A percentile compares a stretch with the other conserved stretches of the same genome.
Evolutionary conservation across 106 monocot species (phyloP).

Genomic region (Posidonia australis): DNA sequence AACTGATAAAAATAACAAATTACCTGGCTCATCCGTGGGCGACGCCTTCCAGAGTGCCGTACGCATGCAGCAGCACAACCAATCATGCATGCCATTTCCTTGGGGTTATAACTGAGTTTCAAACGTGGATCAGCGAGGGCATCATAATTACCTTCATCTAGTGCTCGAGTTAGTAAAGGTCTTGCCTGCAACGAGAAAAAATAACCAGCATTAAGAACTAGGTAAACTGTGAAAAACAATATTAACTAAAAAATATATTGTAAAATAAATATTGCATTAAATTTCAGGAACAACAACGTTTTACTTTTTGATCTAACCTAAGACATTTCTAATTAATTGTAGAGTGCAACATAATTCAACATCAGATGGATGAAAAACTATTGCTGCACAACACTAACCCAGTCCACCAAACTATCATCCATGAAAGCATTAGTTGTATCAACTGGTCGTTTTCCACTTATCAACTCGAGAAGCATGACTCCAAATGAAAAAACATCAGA

Average conservation of each 20-base stretch:
- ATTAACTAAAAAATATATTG: too few relatives aligned
- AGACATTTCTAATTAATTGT: too few relatives aligned
- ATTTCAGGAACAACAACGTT: too few relatives aligned
- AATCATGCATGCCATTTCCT: conserved; percentile 17
- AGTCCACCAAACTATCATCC: conserved; percentile 27
- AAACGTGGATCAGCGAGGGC: conserved; percentile 13
- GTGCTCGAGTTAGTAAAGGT: conserved; percentile 15
- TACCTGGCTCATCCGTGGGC: conserved; percentile 24
- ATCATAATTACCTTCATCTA: conserved; percentile 18
- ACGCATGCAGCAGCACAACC: conserved; percentile 23
- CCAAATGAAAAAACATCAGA: conserved; percentile 22
- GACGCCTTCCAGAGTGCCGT: conserved; percentile 17
- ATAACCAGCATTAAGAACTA: background rate
- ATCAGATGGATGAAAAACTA: too few relatives aligned
- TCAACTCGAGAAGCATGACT: conserved; percentile 23
- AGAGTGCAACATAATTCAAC: too few relatives aligned
- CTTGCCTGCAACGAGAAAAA: conserved; percentile 15
- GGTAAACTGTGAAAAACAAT: background rate
- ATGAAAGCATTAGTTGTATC: conserved; percentile 17
- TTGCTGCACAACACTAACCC: conserved; percentile 8
- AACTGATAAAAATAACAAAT: too few relatives aligned
- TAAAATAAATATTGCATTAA: too few relatives aligned
- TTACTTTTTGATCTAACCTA: too few relatives aligned
- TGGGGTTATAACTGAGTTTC: conserved; percentile 10
- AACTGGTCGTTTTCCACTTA: conserved; percentile 19